Percentiles rank a stretch among this genome's conserved stretches.
Conservation (phyloP, 495 filamentous ascomycete species). For the Penicillium soppii region DNA sequence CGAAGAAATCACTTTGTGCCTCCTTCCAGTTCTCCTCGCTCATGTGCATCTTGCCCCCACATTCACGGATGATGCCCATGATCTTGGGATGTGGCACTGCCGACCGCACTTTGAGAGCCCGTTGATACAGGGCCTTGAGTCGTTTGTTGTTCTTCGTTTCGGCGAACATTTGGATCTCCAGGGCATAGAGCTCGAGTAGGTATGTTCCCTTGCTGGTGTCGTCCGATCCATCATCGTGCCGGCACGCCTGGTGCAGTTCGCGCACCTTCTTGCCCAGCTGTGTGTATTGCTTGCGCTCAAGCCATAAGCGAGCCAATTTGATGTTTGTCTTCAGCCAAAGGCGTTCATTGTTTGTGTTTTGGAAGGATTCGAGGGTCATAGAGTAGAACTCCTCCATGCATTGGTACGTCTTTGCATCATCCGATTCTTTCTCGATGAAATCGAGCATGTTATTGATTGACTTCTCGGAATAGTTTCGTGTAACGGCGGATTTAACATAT, state of each 20-base stretch:
- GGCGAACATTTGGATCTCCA: conserved; percentile 98
- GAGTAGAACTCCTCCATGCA: conserved; percentile 98
- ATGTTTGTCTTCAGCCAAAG: conserved; percentile 99
- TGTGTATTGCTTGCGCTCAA: conserved; percentile 86
- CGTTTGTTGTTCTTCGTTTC: conserved; percentile 97
- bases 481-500: conserved; percentile 95
- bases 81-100: conserved; percentile 98
- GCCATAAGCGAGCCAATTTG: conserved; percentile 86
- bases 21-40: conserved; percentile 99
- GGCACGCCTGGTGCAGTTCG: conserved; percentile 87
- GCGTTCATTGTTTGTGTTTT: conserved; percentile 95
- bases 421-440: conserved; percentile 91
- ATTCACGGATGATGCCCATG: conserved; percentile 98
- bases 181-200: conserved; percentile 88
- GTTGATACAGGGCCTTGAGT: conserved; percentile 87
- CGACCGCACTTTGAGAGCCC: conserved; percentile 84
- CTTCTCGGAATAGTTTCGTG: conserved; percentile 97
- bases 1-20: conserved; percentile 96
- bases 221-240: conserved; percentile 83
- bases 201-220: conserved; percentile 97
- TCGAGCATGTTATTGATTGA: conserved; percentile 99
- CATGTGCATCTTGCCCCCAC: conserved; percentile 99
- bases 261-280: conserved; percentile 80
- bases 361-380: conserved; percentile 86
- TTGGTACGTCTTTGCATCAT: conserved; percentile 71